Conservation (phyloP, 2,329 filamentous ascomycete species). For the Aspergillus caelatus region DNA sequence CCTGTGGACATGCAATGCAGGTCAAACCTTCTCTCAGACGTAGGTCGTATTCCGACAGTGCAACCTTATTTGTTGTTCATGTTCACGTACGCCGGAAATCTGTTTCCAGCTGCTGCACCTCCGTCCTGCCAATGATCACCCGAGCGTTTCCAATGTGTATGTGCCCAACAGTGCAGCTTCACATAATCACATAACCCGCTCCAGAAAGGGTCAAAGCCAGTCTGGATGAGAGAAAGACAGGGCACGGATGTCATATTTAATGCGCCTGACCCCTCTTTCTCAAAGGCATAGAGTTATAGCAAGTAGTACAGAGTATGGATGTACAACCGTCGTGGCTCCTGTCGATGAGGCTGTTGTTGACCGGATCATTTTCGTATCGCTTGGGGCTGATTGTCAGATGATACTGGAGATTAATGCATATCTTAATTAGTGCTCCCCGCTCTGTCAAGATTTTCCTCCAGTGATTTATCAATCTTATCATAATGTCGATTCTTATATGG, state of each 20-base stretch:
- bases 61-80: slow-evolving; percentile 3
- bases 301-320: neutral
- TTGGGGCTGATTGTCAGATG: neutral
- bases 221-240: neutral
- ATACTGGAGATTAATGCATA: neutral
- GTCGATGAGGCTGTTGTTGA: neutral
- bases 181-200: neutral
- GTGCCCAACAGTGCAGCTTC: neutral
- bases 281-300: neutral
- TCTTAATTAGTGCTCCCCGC: neutral
- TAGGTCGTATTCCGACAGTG: neutral
- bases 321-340: slow-evolving; percentile 3
- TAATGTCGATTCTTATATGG: neutral
- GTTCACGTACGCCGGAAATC: slow-evolving; percentile 1
- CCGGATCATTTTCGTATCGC: neutral
- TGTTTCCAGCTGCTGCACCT: slow-evolving; percentile 1
- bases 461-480: slow-evolving; percentile 5
- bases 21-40: neutral
- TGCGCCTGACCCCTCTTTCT: neutral
- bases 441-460: neutral
- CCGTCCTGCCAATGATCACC: neutral
- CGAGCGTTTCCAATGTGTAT: neutral
- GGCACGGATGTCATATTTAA: neutral
- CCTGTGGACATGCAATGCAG: slow-evolving; percentile 1
- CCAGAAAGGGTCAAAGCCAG: neutral